A percentile compares a stretch with the other conserved stretches of the same genome.
phyloP scores from a whole-genome alignment of 2,329 filamentous ascomycete genomes.

The Epichloe coenophiala region DNA sequence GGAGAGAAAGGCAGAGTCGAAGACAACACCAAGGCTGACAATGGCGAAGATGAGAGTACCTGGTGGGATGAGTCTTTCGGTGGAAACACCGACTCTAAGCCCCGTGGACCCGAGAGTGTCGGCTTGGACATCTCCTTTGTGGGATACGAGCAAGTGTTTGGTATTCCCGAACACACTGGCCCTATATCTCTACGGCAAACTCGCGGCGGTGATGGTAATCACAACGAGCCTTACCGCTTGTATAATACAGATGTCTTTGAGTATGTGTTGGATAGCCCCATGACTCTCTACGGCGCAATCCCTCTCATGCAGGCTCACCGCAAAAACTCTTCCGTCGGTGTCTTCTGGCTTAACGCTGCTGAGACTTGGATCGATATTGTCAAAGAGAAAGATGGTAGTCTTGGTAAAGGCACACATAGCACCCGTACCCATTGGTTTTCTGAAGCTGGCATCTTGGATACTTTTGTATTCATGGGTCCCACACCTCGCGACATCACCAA shows the following conservation, averaged over 20 bases:
- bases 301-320: constrained; percentile 96
- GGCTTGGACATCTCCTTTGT: constrained; percentile 85
- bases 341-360: constrained; percentile 95
- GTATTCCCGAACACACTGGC: constrained; percentile 86
- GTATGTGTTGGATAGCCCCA: constrained; percentile 91
- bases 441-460: constrained; percentile 75
- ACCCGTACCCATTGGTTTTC: constrained; percentile 97
- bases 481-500: constrained; percentile 70
- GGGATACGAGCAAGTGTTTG: constrained; percentile 84
- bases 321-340: constrained; percentile 82
- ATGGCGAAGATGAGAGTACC: constrained; percentile 65
- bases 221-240: constrained; percentile 79
- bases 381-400: constrained; percentile 59
- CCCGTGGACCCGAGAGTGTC: constrained; percentile 85
- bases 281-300: constrained; percentile 96
- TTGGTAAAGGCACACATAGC: constrained; percentile 55
- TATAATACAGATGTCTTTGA: constrained; percentile 98
- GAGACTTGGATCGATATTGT: constrained; percentile 96
- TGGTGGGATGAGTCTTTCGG: constrained; percentile 98
- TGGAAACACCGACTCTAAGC: constrained; percentile 89
- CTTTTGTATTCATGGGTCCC: constrained; percentile 89
- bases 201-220: constrained; percentile 72
- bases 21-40: constrained; percentile 29
- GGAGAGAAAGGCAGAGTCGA: constrained; percentile 40
- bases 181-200: constrained; percentile 82